Evolutionary conservation across 2,329 filamentous ascomycete genomes (phyloP), one percentile per base, ranked within the genome.

Genomic region (Fusarium proliferatum): DNA sequence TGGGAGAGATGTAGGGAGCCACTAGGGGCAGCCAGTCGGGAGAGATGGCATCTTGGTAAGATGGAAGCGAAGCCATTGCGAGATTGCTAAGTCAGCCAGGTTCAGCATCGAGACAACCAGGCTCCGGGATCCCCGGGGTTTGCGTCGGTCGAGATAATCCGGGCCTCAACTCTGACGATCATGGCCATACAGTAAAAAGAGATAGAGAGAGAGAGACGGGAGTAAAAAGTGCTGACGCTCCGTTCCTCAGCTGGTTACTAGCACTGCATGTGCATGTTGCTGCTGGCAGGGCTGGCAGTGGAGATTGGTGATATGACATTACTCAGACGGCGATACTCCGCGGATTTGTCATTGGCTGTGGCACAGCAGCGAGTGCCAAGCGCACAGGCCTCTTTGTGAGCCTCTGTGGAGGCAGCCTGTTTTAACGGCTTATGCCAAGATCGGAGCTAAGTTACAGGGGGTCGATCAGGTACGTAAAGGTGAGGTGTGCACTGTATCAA

Each of bases 21-120:
- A 85, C 85, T 8, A 89, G 70, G 36, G 78, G 78, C 21, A 89
- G 81, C 86, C 88, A 89, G 81, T 89, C 85, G 28, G 77, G 76
- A 15, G 77, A 80, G 12, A 81, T 75, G 59, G 88, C 88, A 66
- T 89, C 84, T 57, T 83, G 80, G 77, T 90, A 90, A 0, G 88
- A 88, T 3, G 88, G 88, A n/a, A 86, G 83, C 16, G 76, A 69
- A 45, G 72, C 52, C 81, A 82, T 82, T 64, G 23, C 68, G 45
- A 42, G 41, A 26, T 34, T 42, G 59, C 38, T n/a, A 21, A 43
- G 43, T 45, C 51, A 55, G 51, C 51, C 49, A 21, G 36, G 34
- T 15, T 17, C 33, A 36, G 26, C 39, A 62, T 59, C 30, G 34
- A 30, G 16, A 33, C 34, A 34, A 17, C 9, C n/a, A 41, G 51